Base-by-base conservation (phyloP, 2,329 filamentous ascomycete genomes). In the Delphinella strobiligena region DNA sequence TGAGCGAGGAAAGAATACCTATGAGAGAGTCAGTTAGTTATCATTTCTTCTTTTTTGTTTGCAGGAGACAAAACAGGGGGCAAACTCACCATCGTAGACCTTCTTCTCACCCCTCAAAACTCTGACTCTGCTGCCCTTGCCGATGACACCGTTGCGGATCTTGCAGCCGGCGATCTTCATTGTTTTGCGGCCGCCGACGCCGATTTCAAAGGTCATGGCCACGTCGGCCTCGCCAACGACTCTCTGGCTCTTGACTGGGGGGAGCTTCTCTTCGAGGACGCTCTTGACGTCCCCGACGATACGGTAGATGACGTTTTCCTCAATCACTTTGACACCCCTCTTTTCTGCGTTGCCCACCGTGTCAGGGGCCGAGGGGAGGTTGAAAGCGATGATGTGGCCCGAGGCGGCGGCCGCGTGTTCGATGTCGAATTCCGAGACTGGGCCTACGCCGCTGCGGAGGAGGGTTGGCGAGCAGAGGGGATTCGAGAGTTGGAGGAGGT, bases 201-300 rank as follows among this genome's bases (percentile, higher is more conserved):
- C 87, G 58, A 96, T 93, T 19, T 81, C 72, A 61, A 98, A 98
- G 2, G 88, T 59, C 54, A 88, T 76, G 12, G 80, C 66, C 24
- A 98, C 72, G 49, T 95, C 87, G 0, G 88, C 89, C 63, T 98
- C 91, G 45, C 88, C 91, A 0, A 80, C 68, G 5, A 95, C 86
- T 41, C 75, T 78, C 43, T 75, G 73, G 4, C 71, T 75, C 24
- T 91, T 61, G 1, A 69, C 66, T 5, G 80, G 78, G 5, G 81
- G 64, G 14, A 98, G 68, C 45, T 80, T 70, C 46, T 79, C 76
- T 36, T 78, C 80, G 42, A 98, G 61, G 34, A 74, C 69, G 1
- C 64, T 70, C 56, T 74, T 79, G 37, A 86, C 75, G 38, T 83
- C 79, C 55, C 91, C 84, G 2, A 80, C 68, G 3, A 89, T 67